Conservation (phyloP, 148 eudicot genomes). For the Arbutus unedo region DNA sequence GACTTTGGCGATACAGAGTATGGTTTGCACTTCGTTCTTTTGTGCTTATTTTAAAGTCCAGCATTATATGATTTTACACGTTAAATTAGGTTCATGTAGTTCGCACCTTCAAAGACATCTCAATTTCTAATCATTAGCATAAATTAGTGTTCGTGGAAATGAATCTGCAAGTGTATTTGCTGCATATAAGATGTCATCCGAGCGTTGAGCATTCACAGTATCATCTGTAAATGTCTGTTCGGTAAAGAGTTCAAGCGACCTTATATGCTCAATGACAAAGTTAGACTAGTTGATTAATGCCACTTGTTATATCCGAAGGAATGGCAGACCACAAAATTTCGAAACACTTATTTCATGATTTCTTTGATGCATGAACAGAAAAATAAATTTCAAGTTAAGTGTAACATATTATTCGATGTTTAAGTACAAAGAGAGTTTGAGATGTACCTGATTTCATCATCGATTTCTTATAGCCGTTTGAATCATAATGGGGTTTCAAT, state of each 20-base stretch:
- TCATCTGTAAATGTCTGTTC: not conserved
- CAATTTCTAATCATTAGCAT: no score
- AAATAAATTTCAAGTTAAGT: not conserved
- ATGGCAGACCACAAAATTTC: not conserved
- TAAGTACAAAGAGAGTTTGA: no score
- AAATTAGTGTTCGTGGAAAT: no score
- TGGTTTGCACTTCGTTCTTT: slow-evolving; percentile 2
- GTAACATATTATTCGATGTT: not conserved
- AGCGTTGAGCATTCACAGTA: not conserved
- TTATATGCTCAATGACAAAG: not conserved
- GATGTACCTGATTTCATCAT: not conserved
- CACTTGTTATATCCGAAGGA: not conserved
- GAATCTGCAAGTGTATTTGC: no score
- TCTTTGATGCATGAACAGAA: not conserved
- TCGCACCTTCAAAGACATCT: no score
- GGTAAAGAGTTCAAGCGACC: not conserved
- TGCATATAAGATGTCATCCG: no score
- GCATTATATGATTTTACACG: not conserved
- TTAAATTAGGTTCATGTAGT: not conserved
- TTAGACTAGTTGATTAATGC: not conserved
- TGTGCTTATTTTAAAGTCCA: not conserved
- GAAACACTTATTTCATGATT: not conserved
- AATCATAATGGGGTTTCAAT: not conserved
- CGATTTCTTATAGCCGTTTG: not conserved
- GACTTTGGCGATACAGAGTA: slow-evolving; percentile 86